Evolutionary conservation across 1,284 basidiomycete species (phyloP), one percentile per base, ranked within the genome.

Genomic region (Pyrrhoderma lamaoense): DNA sequence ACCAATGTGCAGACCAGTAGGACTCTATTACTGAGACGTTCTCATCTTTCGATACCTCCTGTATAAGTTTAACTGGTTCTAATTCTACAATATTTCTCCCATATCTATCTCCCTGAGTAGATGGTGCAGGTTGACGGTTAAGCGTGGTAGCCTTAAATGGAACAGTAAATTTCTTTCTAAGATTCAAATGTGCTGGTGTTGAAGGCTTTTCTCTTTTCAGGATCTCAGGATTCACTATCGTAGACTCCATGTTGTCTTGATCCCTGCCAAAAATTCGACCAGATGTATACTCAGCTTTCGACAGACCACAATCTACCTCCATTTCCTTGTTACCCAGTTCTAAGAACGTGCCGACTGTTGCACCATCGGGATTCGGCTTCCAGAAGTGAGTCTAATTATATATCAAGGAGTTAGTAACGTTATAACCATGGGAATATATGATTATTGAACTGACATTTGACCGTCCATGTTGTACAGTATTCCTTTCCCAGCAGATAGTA

Each of bases 1-100:
- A 85, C 85, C 85, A 87, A 60, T 84, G 83, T 16, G 74, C 82
- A 11, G 75, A 76, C 85, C 85, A 87, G 58, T 73, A 78, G 70
- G 40, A 68, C 59, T 57, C 27, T 47, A 51, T 40, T 40, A 16
- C n/a, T 5, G n/a, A 8, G 5, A 14, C 5, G 38, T 40, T 40
- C 38, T 40, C 21, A 18, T 18, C n/a, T 7, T 40, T 40, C n/a
- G 38, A 22, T 37, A 37, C 11, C 38, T 45, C 18, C 38, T 57
- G 57, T 31, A 49, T 45, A 3, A 74, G 57, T 58, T 66, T 64
- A 5, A 77, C 67, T 19, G 75, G 67, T 51, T 72, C 70, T n/a
- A 76, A 56, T 16, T 69, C 67, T 9, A 75, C 61, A 2, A 53
- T 60, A 53, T 64, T 67, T 40, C 35, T 57, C 64, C 23, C 14